A percentile compares a stretch with the other conserved stretches of the same genome.
These are phyloP conservation scores for Brassica cretica DNA, from an alignment of 345 rosid genomes.

Conservation along the genomic window DNA sequence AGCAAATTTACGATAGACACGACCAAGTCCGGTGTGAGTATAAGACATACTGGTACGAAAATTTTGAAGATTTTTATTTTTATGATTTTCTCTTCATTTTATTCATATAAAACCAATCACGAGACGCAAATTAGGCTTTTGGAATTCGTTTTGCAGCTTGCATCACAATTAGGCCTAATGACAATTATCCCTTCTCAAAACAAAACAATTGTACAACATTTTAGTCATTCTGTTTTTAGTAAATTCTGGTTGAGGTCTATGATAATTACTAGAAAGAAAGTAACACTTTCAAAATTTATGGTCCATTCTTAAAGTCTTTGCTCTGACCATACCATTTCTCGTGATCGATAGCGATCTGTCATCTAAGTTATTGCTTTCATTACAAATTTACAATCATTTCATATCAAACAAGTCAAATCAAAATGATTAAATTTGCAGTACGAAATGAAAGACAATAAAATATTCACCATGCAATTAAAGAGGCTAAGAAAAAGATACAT, in stretches of 20 bases:
- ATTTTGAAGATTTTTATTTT: too few species aligned
- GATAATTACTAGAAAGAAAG: slow-evolving; percentile 7
- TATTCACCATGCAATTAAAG: background rate
- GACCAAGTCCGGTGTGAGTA: background rate
- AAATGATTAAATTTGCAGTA: slow-evolving; percentile 21
- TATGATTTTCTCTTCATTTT: background rate
- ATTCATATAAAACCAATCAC: background rate
- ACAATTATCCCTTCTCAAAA: background rate
- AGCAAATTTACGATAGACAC: background rate
- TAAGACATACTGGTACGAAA: background rate
- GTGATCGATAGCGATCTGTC: slow-evolving; percentile 24
- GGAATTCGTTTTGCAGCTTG: background rate
- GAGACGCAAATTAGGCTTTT: background rate
- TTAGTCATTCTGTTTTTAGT: background rate
- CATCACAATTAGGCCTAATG: background rate
- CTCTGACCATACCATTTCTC: slow-evolving; percentile 22
- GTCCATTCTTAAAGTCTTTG: slow-evolving; percentile 19
- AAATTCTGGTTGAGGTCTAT: slow-evolving; percentile 2
- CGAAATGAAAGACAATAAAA: background rate
- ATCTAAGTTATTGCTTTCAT: slow-evolving; percentile 27
- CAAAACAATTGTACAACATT: background rate
- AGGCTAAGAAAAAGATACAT: background rate
- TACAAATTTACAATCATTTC: slow-evolving; percentile 35
- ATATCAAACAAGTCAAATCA: slow-evolving; percentile 28
- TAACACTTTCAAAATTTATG: slow-evolving; percentile 3